phyloP scores from a whole-genome alignment of 768 basidiomycete species.

The Macrocybe gigantea region DNA sequence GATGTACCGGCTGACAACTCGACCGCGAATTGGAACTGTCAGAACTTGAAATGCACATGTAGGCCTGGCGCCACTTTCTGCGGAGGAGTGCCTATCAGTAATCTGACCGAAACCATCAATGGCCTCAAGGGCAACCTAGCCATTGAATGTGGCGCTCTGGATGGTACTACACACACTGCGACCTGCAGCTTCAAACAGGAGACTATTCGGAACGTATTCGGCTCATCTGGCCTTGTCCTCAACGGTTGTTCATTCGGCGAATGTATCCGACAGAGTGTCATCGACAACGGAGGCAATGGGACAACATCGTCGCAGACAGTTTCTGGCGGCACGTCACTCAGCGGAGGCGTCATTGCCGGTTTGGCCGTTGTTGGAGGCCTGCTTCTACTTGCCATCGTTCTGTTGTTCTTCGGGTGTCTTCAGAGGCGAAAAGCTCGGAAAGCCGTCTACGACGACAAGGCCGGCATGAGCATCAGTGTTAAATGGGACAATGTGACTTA shows the following conservation, averaged over 20 bases:
- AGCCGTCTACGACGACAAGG: conserved; percentile 28
- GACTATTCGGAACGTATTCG: conserved; percentile 65
- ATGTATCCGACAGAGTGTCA: conserved; percentile 76
- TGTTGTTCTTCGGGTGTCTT: conserved; percentile 59
- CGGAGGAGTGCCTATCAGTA: conserved; percentile 37
- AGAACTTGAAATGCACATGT: conserved; percentile 72
- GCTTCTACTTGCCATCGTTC: conserved; percentile 45
- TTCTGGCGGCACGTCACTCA: conserved; percentile 40
- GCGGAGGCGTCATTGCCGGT: conserved; percentile 86
- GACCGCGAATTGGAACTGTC: conserved; percentile 62
- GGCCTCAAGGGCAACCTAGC: conserved; percentile 55
- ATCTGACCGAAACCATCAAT: conserved; percentile 63
- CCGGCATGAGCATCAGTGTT: conserved; percentile 52
- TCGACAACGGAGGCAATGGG: conserved; percentile 47
- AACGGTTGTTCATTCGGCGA: conserved; percentile 81
- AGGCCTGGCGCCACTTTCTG: conserved; percentile 69
- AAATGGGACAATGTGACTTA: conserved; percentile 71
- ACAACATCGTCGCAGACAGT: conserved; percentile 20
- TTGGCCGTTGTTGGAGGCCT: conserved; percentile 77
- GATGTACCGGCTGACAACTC: conserved; percentile 30
- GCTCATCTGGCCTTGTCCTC: conserved; percentile 63
- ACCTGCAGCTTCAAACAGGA: conserved; percentile 76
- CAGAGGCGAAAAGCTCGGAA: conserved; percentile 59
- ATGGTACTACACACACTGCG: conserved; percentile 37
- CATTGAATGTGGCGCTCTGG: conserved; percentile 57